A percentile compares a stretch with the other conserved stretches of the same genome.
Evolutionary conservation across 495 filamentous ascomycete genomes (phyloP).

Genomic region (Penicillium herquei): DNA sequence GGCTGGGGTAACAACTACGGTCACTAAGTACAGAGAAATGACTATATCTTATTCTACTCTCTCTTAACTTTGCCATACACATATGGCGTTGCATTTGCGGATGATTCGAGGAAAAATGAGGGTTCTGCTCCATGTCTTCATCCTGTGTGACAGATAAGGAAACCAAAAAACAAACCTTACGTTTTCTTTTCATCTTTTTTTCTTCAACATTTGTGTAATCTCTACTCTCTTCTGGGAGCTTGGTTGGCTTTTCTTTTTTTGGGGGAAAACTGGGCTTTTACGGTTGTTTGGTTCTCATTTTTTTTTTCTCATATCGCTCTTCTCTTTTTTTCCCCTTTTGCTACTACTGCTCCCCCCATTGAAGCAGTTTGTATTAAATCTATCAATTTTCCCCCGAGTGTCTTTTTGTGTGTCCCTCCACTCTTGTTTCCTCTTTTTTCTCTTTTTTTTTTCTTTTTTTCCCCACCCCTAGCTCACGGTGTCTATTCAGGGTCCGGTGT

Average conservation of each 20-base stretch:
- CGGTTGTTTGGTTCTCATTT: slow-evolving; percentile 17
- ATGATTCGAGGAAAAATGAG: slow-evolving; percentile 28
- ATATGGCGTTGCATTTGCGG: slow-evolving; percentile 39
- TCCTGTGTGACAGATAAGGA: slow-evolving; percentile 20
- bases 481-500: slow-evolving; percentile 27
- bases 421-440: slow-evolving; percentile 12
- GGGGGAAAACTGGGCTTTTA: slow-evolving; percentile 16
- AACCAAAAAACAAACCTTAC: slow-evolving; percentile 23
- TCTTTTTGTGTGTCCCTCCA: background rate
- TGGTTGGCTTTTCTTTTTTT: slow-evolving; percentile 37
- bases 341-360: slow-evolving; percentile 23
- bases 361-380: slow-evolving; percentile 36
- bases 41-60: slow-evolving; percentile 2
- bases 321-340: slow-evolving; percentile 27
- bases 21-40: slow-evolving; percentile 28
- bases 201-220: slow-evolving; percentile 45
- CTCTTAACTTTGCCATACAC: slow-evolving; percentile 18
- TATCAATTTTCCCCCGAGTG: slow-evolving; percentile 40
- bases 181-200: slow-evolving; percentile 30
- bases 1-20: slow-evolving; percentile 72
- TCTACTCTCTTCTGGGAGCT: slow-evolving; percentile 48
- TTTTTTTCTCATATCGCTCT: slow-evolving; percentile 14
- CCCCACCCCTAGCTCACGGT: slow-evolving; percentile 24
- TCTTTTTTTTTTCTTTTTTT: slow-evolving; percentile 10
- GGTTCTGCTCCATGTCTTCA: slow-evolving; percentile 19